Evolutionary conservation across 345 rosid species (phyloP), one percentile per base, ranked within the genome.

Genomic region (Bruguiera parviflora): DNA sequence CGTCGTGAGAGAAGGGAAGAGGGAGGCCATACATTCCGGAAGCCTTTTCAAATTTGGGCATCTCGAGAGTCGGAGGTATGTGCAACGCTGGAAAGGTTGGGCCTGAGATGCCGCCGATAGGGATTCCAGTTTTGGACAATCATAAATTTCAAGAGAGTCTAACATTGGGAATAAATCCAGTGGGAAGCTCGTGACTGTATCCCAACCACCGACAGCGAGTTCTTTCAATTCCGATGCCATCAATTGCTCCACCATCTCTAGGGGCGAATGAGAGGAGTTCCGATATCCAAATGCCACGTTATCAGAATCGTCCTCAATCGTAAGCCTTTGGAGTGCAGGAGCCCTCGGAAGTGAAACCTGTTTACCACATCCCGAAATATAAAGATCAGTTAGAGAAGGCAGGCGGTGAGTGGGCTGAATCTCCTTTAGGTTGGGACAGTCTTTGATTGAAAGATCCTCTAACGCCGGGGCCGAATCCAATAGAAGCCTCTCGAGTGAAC

Each of bases 81-180:
- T 33, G 39, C 8, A 35, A 5, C 39, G 8, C 39, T 35, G 39
- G 39, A 35, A 9, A 35, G 39, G 39, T 5, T 5, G 28, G 28
- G 28, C 39, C 39, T 35, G 10, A 35, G 39, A 35, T 35, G 39
- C 39, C 6, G 57, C 49, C 37, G 28, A 67, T 37, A 22, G 39
- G 39, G 70, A 52, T 55, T n/a, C 52, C n/a, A 56, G 37, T 24
- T 16, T 67, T 22, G 59, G 33, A 62, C 67, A 62, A 8, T 22
- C 33, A 5, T 28, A 25, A 18, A 70, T 32, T 3, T 13, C 1
- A 35, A 70, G 53, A 35, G 6, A 10, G 20, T 53, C 53, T n/a
- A 63, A 35, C 6, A 31, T 22, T 0, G 67, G 61, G 43, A 70
- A 70, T 16, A 32, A 2, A 0, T 69, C 66, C 22, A 63, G 32